Evolutionary conservation across 441 rosid genomes (phyloP), one percentile per base, ranked within the genome.

Genomic region (Populus hybrid): DNA sequence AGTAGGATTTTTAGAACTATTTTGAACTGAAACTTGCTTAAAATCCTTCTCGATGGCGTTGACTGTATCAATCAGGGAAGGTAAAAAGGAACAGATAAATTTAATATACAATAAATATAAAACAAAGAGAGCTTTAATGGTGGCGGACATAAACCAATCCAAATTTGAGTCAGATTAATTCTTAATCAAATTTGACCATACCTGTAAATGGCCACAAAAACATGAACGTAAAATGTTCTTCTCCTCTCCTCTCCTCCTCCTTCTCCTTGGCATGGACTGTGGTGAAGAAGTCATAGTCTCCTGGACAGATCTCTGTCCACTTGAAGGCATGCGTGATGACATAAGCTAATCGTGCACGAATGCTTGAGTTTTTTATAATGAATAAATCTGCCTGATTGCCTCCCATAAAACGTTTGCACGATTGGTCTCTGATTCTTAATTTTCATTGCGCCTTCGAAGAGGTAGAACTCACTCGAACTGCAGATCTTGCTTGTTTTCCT

Each of bases 11-110:
- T 45, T 35, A 35, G 31, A 53, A 69, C 72, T 77, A 56, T 29
- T 9, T 74, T 76, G 85, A 80, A 69, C 85, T 6, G 35, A 59
- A 76, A 42, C 14, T 36, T 76, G 75, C 80, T n/a, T 3, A n/a
- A 33, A n/a, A 64, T 33, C 64, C 35, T 59, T 36, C 16, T 3
- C 3, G n/a, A 0, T 16, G 20, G 63, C 7, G 77, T 78, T 82
- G 88, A 84, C 86, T 71, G 70, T 84, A 77, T 21, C 87, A 63
- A 79, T 85, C 86, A 71, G 73, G 82, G 84, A 79, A 56, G 88
- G 87, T 79, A 81, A 78, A 85, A 87, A 85, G 90, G 11, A 68
- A 29, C 0, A 7, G 12, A 0, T n/a, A 23, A 24, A 71, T 16
- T 23, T 4, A 56, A 36, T 6, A 35, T 7, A 35, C 26, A 26